Base-by-base conservation (phyloP, 371 early-diverging fungal species). In the Lichtheimia ramosa region DNA sequence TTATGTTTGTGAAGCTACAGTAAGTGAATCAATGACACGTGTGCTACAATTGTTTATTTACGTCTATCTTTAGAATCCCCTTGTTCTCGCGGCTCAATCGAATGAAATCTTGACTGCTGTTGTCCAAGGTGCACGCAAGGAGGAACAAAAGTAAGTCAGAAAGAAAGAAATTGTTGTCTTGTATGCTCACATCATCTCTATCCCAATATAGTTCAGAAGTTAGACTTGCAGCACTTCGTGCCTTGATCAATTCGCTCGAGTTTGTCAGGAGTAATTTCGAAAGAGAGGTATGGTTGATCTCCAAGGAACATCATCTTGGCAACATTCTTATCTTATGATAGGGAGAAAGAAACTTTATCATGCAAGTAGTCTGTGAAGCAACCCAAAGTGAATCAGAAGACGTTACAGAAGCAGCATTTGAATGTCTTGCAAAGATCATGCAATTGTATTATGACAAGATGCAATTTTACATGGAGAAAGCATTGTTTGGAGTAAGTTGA, bases 311-410 rank as follows among this genome's bases (percentile, higher is more conserved):
- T 46, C n/a, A n/a, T n/a, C n/a, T n/a, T 57, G 13, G 18, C 20
- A 5, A 41, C 10, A 56, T 21, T 10, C 52, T 40, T 18, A 51
- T 20, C 62, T 27, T n/a, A 15, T 21, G n/a, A 25, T 56, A 87
- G 80, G 89, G 86, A 56, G 97, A 98, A 71, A 84, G 98, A 61
- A 95, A 97, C 77, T 93, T 90, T 61, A 94, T 97, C 54, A 98
- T 98, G 98, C 91, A 94, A 69, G 89, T 94, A 16, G 94, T 98
- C 12, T 98, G 97, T 70, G 96, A 95, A 68, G 94, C 94, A 21
- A 94, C 96, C 18, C 94, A 94, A 79, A 84, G 88, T 67, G 66
- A 74, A 20, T 83, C 86, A 51, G 80, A 66, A n/a, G 81, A 80
- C 28, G 88, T 97, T 42, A 89, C 93, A 64, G 88, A 89, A 14